phyloP scores from a whole-genome alignment of 441 rosid species.

The Corymbia calophylla region DNA sequence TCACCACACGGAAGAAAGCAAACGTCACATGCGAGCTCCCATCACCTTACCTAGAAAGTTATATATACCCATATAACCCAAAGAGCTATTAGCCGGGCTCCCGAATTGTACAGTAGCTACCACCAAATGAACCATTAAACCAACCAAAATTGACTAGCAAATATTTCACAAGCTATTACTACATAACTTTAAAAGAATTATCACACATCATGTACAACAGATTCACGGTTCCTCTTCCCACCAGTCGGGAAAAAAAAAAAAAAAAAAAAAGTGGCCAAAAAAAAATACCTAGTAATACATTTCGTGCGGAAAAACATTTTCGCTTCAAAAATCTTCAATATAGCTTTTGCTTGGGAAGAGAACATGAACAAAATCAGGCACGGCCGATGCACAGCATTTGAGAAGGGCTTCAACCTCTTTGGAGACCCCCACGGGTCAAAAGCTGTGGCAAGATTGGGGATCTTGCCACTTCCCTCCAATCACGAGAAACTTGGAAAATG shows the following conservation, averaged over 20 bases:
- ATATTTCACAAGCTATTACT: constrained; percentile 29
- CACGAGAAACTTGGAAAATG: not conserved
- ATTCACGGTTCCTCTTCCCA: constrained; percentile 25
- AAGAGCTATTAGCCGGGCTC: not conserved
- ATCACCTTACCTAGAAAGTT: not conserved
- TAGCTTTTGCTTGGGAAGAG: not conserved
- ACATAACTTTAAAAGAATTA: constrained; percentile 30
- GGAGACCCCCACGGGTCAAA: not conserved
- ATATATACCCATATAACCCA: not conserved
- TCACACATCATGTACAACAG: constrained; percentile 56
- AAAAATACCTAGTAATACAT: constrained; percentile 16
- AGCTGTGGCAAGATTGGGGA: not conserved
- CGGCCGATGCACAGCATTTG: constrained; percentile 9
- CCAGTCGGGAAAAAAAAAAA: constrained; percentile 4
- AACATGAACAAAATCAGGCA: constrained; percentile 23
- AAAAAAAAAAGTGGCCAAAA: not conserved
- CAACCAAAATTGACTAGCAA: constrained; percentile 23
- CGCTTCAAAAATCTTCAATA: not conserved
- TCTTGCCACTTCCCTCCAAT: not conserved
- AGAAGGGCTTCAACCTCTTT: not conserved
- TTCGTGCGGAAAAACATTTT: constrained; percentile 29
- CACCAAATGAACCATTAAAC: not conserved
- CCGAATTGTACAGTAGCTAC: not conserved
- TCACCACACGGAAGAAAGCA: not conserved
- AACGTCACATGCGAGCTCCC: not conserved